These are phyloP conservation scores for Tripterygium wilfordii DNA, from an alignment of 177 flowering plant genomes.

Conservation along the genomic window DNA sequence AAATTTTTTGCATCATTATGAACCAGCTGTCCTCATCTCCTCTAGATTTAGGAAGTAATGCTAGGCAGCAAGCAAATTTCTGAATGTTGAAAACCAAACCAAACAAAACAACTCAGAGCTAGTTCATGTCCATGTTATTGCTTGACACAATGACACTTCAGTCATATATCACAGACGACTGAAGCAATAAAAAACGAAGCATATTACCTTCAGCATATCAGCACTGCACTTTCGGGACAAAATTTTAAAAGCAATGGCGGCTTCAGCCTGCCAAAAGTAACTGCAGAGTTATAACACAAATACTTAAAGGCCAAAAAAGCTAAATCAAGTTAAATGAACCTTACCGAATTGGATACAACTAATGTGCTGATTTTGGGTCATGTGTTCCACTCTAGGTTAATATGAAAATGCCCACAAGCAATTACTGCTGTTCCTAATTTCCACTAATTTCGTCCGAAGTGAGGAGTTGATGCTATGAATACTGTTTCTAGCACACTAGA, in stretches of 20 bases:
- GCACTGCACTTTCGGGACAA: slow-evolving; percentile 50
- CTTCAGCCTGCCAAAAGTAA: slow-evolving; percentile 53
- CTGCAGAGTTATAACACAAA: too few relatives aligned
- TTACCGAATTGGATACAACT: too few relatives aligned
- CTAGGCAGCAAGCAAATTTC: slow-evolving; percentile 67
- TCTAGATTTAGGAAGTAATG: slow-evolving; percentile 74
- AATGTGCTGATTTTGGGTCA: too few relatives aligned
- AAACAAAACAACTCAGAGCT: neutral
- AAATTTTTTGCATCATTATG: slow-evolving; percentile 66
- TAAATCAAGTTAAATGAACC: too few relatives aligned
- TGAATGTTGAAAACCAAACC: slow-evolving; percentile 25
- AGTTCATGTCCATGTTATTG: neutral
- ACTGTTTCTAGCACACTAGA: too few relatives aligned
- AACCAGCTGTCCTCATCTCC: slow-evolving; percentile 87
- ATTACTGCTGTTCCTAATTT: too few relatives aligned
- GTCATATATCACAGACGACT: neutral
- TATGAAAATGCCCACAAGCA: too few relatives aligned
- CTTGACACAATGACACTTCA: neutral
- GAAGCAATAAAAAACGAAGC: neutral
- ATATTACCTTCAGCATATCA: slow-evolving; percentile 46
- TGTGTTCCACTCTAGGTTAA: too few relatives aligned
- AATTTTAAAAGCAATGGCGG: slow-evolving; percentile 58
- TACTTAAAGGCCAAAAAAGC: too few relatives aligned
- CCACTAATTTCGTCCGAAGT: too few relatives aligned
- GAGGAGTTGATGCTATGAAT: too few relatives aligned